Evolutionary conservation across 352 stramenopile genomes (phyloP).

Genomic region (Blastocystis hominis): DNA sequence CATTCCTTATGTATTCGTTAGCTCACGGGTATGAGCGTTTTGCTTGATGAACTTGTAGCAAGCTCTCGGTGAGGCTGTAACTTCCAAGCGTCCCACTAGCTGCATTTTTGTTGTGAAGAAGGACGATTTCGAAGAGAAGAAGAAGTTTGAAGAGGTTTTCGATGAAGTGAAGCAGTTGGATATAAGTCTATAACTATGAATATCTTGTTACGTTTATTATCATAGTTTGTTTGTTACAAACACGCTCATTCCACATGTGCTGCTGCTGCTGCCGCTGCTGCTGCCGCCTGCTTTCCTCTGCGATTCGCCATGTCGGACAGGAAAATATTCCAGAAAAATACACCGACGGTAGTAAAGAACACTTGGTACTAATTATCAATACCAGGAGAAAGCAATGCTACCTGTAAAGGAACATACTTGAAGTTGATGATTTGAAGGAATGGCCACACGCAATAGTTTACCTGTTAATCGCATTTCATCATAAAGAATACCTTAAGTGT

Average conservation of each 20-base stretch:
- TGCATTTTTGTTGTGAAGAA: slow-evolving; percentile 89
- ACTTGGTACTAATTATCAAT: slow-evolving; percentile 38
- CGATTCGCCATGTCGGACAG: slow-evolving; percentile 54
- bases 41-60: slow-evolving; percentile 4
- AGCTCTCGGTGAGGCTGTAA: slow-evolving; percentile 80
- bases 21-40: slow-evolving; percentile 75
- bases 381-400: background rate
- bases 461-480: background rate
- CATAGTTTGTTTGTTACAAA: slow-evolving; percentile 9
- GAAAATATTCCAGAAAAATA: slow-evolving; percentile 59
- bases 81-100: slow-evolving; percentile 93
- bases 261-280: background rate
- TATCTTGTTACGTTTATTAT: slow-evolving; percentile 4
- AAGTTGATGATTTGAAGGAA: slow-evolving; percentile 58
- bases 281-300: background rate
- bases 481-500: background rate
- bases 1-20: slow-evolving; percentile 95
- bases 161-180: slow-evolving; percentile 74
- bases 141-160: slow-evolving; percentile 78
- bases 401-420: slow-evolving; percentile 32
- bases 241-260: background rate
- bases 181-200: slow-evolving; percentile 15
- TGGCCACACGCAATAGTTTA: slow-evolving; percentile 55
- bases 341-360: slow-evolving; percentile 25
- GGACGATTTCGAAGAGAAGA: slow-evolving; percentile 75